These are phyloP conservation scores for Amesomyces nigricolor DNA, from an alignment of 2,329 filamentous ascomycete genomes.

Conservation along the genomic window DNA sequence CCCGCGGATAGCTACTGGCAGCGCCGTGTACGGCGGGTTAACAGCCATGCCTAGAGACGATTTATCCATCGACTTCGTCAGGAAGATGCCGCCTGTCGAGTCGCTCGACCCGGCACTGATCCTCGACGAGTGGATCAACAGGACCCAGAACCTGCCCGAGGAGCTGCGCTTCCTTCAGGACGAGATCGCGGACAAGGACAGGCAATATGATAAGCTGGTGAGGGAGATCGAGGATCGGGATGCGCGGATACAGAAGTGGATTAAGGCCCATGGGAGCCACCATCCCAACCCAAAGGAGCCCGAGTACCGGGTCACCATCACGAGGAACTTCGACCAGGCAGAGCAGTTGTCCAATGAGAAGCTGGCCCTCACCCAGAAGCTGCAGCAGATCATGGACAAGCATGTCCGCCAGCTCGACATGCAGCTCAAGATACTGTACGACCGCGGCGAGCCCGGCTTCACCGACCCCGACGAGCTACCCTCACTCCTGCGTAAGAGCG, in stretches of 20 bases:
- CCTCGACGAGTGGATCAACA: conserved; percentile 72
- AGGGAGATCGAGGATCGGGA: conserved; percentile 67
- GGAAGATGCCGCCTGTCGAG: conserved; percentile 57
- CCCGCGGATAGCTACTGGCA: conserved; percentile 2
- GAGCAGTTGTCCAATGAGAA: conserved; percentile 72
- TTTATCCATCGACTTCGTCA: conserved; percentile 63
- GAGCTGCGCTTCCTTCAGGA: conserved; percentile 80
- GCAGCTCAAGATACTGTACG: conserved; percentile 57
- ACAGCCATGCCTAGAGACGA: conserved; percentile 69
- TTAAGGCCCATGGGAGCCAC: conserved; percentile 69
- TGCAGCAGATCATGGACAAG: conserved; percentile 55
- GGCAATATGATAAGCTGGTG: conserved; percentile 62
- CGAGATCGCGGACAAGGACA: conserved; percentile 76
- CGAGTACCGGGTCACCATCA: conserved; percentile 57
- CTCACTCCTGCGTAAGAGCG: conserved; percentile 54
- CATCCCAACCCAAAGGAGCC: conserved; percentile 71
- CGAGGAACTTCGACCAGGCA: conserved; percentile 62
- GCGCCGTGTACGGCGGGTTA: conserved; percentile 36
- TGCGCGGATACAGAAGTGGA: conserved; percentile 71
- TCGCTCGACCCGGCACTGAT: conserved; percentile 61
- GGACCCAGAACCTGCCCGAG: conserved; percentile 71
- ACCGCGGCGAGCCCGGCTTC: conserved; percentile 56
- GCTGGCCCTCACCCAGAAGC: conserved; percentile 61
- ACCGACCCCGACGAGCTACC: conserved; percentile 58
- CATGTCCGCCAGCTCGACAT: conserved; percentile 57